These are phyloP conservation scores for Tremella mesenterica DNA, from an alignment of 768 basidiomycete genomes.

Conservation along the genomic window DNA sequence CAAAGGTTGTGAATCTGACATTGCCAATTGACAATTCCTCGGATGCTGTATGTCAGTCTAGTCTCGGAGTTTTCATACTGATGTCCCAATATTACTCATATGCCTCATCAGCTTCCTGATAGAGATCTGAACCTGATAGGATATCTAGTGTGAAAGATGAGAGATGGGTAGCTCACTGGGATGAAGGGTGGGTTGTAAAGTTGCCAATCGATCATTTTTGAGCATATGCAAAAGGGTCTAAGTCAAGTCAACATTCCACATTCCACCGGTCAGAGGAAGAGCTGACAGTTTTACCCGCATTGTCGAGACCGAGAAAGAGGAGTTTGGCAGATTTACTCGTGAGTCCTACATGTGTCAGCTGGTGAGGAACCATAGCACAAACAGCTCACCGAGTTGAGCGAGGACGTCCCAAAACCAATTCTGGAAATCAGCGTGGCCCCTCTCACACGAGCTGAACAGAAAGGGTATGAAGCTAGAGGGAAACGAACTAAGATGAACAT, in stretches of 20 bases:
- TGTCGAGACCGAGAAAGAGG: constrained; percentile 95
- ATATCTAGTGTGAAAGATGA: too few species aligned
- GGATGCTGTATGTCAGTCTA: constrained; percentile 66
- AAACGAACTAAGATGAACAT: constrained; percentile 32
- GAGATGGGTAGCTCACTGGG: constrained; percentile 59
- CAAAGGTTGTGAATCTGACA: constrained; percentile 97
- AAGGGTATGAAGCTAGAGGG: background rate
- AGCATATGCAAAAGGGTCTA: constrained; percentile 97
- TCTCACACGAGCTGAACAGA: too few species aligned
- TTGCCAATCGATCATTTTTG: constrained; percentile 96
- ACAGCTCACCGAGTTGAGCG: constrained; percentile 69
- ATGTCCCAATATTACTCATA: too few species aligned
- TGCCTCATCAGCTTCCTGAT: too few species aligned
- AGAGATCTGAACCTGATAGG: too few species aligned
- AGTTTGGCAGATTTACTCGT: constrained; percentile 97
- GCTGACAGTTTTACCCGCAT: constrained; percentile 95
- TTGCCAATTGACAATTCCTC: constrained; percentile 98
- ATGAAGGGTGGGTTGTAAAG: constrained; percentile 94
- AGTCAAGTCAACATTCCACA: background rate
- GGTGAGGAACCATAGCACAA: background rate
- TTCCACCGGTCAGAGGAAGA: background rate
- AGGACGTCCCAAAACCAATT: constrained; percentile 98
- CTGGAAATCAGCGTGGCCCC: too few species aligned
- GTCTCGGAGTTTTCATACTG: too few species aligned
- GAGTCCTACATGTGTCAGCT: constrained; percentile 53